A percentile compares a stretch with the other conserved stretches of the same genome.
These are phyloP conservation scores for Mycena maculata DNA, from an alignment of 768 basidiomycete species.

Conservation along the genomic window DNA sequence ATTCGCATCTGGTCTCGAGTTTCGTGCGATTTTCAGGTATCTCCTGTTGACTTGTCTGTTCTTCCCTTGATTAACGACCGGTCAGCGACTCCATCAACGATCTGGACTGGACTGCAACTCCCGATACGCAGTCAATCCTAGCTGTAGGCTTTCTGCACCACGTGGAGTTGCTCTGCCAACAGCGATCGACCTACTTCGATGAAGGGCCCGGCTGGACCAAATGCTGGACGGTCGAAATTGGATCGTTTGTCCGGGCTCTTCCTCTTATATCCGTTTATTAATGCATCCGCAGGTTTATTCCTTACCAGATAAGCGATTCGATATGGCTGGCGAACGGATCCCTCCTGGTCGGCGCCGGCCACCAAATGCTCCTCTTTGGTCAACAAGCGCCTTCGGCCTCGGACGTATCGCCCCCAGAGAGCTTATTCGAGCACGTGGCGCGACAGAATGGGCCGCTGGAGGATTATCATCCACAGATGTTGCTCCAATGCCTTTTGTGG, in stretches of 20 bases:
- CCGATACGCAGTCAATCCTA: constrained; percentile 89
- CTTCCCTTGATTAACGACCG: background rate
- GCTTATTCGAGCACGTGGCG: constrained; percentile 86
- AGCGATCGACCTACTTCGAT: constrained; percentile 92
- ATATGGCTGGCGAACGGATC: constrained; percentile 91
- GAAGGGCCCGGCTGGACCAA: constrained; percentile 83
- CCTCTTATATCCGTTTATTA: background rate
- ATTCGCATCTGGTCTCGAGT: constrained; percentile 92
- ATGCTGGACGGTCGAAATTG: constrained; percentile 76
- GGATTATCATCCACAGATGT: constrained; percentile 94
- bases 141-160: constrained; percentile 87
- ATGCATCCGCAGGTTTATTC: constrained; percentile 65
- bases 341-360: constrained; percentile 83
- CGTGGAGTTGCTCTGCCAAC: constrained; percentile 90
- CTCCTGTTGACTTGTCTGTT: constrained; percentile 3
- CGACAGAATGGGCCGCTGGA: constrained; percentile 86
- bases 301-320: constrained; percentile 86
- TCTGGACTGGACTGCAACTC: constrained; percentile 94
- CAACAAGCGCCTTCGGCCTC: constrained; percentile 47
- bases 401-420: constrained; percentile 45
- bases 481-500: constrained; percentile 93
- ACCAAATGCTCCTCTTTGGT: constrained; percentile 85
- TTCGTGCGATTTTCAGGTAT: constrained; percentile 71
- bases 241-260: constrained; percentile 60
- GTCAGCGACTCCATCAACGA: constrained; percentile 75